Evolutionary conservation across 2,329 filamentous ascomycete genomes (phyloP), one percentile per base, ranked within the genome.

Genomic region (Alternaria atra): DNA sequence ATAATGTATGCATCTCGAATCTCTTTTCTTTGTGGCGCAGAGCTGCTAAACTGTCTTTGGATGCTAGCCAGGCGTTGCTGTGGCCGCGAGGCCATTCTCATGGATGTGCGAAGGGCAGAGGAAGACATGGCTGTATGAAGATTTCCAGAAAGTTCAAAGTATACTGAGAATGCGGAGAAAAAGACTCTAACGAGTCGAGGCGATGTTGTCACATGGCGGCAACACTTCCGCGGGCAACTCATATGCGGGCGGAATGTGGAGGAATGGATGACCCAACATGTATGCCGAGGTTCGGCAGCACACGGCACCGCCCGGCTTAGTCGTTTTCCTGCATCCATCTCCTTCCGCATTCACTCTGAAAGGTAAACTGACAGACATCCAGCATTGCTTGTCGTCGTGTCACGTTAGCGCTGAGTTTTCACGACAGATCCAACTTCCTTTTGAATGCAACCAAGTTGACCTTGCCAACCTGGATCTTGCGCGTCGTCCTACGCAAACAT

Each of bases 1-100:
- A 99, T 80, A 70, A 99, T 98, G 80, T 98, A 99, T 48, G 92
- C 94, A 79, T 97, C 93, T 74, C 91, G 90, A 55, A 97, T 86
- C 76, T 97, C 90, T 80, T 89, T 83, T 63, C 64, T 69, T 53
- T 71, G 71, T 27, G 64, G 66, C 39, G 65, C 62, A 3, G 72
- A 77, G 44, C 68, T 74, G 67, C 74, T 78, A 64, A 80, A 78
- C 23, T 78, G 77, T 42, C 77, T 67, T 57, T 78, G 77, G 29
- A 78, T 72, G 63, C 71, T 73, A 29, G 77, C 76, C 39, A 79
- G 65, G 30, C 76, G 73, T 53, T 77, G 75, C 59, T 77, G 76
- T 15, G 76, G 73, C 55, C 73, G 71, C 23, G 75, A 77, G 9
- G 74, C 75, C 73, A 77, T 77, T 63, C 62, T 76, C 52, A 74